Evolutionary conservation across 768 basidiomycete species (phyloP), one percentile per base, ranked within the genome.

Genomic region (Suillus bovinus): DNA sequence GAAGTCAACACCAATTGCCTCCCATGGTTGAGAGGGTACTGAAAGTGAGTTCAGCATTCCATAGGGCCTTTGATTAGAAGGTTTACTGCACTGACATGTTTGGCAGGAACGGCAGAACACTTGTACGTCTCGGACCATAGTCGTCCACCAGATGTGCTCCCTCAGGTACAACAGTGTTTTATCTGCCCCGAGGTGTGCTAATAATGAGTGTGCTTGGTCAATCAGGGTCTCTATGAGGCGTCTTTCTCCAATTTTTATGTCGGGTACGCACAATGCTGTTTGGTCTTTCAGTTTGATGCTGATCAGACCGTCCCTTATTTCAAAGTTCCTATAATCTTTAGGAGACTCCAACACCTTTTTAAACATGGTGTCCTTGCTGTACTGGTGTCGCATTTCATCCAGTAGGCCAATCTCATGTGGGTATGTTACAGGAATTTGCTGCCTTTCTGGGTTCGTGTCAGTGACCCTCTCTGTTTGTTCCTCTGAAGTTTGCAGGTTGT

Each of bases 141-240:
- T 60, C n/a, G 74, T 74, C 80, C 80, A 80, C 78, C 79, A 81
- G 0, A 79, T 70, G 14, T 77, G 61, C 20, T 78, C 71, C 4
- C 70, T 52, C 0, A 81, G 67, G 36, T 75, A 77, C 1, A 61
- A 39, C 0, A 79, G 17, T 0, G 78, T 81, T 59, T 80, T 81
- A 1, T 11, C 33, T 0, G 65, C 31, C 1, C 80, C 77, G 0
- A 81, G 59, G 54, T 81, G 80, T 0, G 78, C 80, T 2, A 81
- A 57, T 0, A 81, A 8, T 0, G 75, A 78, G 41, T 81, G 80
- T 0, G 77, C 78, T 34, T 80, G 76, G 0, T 62, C 62, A 0
- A 81, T 79, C 0, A 81, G n/a, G 0, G 74, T 65, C 58, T 80
- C 79, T 0, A 71, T 41, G 2, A 70, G 50, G 0, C 58, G 67